These are phyloP conservation scores for Knufia fluminis DNA, from an alignment of 2,329 filamentous ascomycete species.

Conservation along the genomic window DNA sequence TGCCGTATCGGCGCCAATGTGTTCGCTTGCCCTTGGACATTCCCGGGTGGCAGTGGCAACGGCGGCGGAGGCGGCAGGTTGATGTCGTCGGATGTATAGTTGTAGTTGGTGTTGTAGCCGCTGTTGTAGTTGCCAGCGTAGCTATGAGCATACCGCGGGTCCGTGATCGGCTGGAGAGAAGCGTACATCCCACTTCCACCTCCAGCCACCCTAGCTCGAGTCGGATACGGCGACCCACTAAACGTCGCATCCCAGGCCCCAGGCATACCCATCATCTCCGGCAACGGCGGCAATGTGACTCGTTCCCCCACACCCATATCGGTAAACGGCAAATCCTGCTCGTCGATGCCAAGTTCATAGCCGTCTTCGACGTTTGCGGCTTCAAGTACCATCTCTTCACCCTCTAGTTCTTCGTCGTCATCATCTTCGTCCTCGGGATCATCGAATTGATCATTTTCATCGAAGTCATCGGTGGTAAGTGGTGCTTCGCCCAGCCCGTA, in stretches of 20 bases:
- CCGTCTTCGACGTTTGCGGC: conserved; percentile 2
- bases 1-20: conserved; percentile 25
- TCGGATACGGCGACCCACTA: not conserved
- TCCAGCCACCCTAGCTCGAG: too few species aligned
- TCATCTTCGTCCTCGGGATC: conserved; percentile 15
- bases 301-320: conserved; percentile 8
- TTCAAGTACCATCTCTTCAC: conserved; percentile 7
- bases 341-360: not conserved
- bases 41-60: not conserved
- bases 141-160: not conserved
- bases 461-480: conserved; percentile 8
- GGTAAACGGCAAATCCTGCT: not conserved
- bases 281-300: not conserved
- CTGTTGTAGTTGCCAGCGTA: too few species aligned
- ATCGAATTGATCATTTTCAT: conserved; percentile 16
- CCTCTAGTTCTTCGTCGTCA: conserved; percentile 14
- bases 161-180: not conserved
- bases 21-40: conserved; percentile 21
- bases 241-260: conserved; percentile 7
- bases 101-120: too few species aligned
- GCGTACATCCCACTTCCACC: conserved; percentile 17
- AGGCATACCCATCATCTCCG: conserved; percentile 4
- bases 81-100: too few species aligned
- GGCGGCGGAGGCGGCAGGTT: not conserved
- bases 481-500: conserved; percentile 18